phyloP scores from a whole-genome alignment of 495 filamentous ascomycete genomes.

The Lasiosphaeria hispida region DNA sequence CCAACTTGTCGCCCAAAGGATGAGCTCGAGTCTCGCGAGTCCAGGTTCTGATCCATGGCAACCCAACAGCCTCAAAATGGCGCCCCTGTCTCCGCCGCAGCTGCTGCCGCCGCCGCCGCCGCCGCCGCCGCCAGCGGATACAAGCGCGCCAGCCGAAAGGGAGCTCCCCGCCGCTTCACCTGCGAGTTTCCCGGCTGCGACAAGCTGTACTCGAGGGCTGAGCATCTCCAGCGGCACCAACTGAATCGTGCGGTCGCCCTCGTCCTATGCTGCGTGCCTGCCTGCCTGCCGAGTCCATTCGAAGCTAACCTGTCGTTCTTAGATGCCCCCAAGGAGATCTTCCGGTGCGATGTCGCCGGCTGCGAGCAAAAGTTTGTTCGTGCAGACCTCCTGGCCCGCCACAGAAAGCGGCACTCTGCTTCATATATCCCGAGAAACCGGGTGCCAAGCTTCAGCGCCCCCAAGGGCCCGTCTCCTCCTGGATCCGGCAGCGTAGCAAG shows the following conservation, averaged over 20 bases:
- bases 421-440: constrained; percentile 89
- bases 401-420: constrained; percentile 88
- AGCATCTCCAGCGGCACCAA: constrained; percentile 72
- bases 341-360: constrained; percentile 83
- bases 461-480: constrained; percentile 30
- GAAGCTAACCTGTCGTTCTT: constrained; percentile 45
- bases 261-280: neutral
- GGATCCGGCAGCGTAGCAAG: constrained; percentile 14
- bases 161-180: constrained; percentile 59
- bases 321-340: constrained; percentile 94
- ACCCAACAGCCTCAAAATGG: constrained; percentile 13
- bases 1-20: neutral
- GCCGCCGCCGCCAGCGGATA: constrained; percentile 25
- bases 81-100: neutral
- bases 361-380: constrained; percentile 89
- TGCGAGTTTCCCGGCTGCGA: constrained; percentile 84
- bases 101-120: neutral
- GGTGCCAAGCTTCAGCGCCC: constrained; percentile 67
- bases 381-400: constrained; percentile 85
- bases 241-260: constrained; percentile 40
- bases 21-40: constrained; percentile 5
- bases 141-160: constrained; percentile 51
- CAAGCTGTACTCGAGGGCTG: constrained; percentile 91
- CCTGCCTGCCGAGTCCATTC: neutral
- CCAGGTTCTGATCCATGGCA: constrained; percentile 12